phyloP scores from a whole-genome alignment of 768 basidiomycete genomes.

The Phlegmacium glaucopus region DNA sequence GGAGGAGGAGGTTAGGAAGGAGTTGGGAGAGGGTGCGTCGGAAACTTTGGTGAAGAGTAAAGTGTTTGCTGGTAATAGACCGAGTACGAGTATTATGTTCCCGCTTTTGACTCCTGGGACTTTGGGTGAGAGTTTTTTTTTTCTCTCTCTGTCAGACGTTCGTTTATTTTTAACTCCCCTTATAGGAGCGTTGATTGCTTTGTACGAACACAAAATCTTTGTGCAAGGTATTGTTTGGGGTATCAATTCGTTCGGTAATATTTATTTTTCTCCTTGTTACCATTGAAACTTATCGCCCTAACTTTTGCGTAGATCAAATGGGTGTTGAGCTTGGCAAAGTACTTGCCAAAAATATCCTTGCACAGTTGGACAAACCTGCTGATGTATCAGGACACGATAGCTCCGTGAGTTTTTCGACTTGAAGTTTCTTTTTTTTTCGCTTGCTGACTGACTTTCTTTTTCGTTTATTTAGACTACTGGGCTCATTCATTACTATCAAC shows the following conservation, averaged over 20 bases:
- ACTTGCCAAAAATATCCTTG: slow-evolving; percentile 92
- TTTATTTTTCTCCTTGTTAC: neutral
- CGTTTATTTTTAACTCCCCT: neutral
- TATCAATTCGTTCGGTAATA: slow-evolving; percentile 95
- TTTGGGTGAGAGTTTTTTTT: slow-evolving; percentile 51
- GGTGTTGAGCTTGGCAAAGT: slow-evolving; percentile 98
- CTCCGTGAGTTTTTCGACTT: slow-evolving; percentile 46
- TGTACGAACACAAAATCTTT: slow-evolving; percentile 99
- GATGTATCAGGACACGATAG: slow-evolving; percentile 89
- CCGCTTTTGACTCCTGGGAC: slow-evolving; percentile 86
- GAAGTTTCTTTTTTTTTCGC: slow-evolving; percentile 23
- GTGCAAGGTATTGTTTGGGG: slow-evolving; percentile 97
- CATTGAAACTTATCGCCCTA: neutral
- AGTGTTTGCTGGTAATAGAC: slow-evolving; percentile 96
- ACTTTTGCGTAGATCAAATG: slow-evolving; percentile 81
- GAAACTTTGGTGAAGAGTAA: slow-evolving; percentile 93
- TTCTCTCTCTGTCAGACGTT: slow-evolving; percentile 7
- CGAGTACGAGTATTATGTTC: slow-evolving; percentile 96
- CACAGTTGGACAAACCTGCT: slow-evolving; percentile 75
- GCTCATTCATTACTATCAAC: slow-evolving; percentile 96
- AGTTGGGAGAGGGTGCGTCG: slow-evolving; percentile 65
- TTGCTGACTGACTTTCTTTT: slow-evolving; percentile 1
- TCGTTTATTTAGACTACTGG: slow-evolving; percentile 73
- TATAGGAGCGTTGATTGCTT: slow-evolving; percentile 71
- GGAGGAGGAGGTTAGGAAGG: slow-evolving; percentile 77